A percentile compares a stretch with the other conserved stretches of the same genome.
These are phyloP conservation scores for Metschnikowia continentalis DNA, from an alignment of 805 yeast species.

Conservation along the genomic window DNA sequence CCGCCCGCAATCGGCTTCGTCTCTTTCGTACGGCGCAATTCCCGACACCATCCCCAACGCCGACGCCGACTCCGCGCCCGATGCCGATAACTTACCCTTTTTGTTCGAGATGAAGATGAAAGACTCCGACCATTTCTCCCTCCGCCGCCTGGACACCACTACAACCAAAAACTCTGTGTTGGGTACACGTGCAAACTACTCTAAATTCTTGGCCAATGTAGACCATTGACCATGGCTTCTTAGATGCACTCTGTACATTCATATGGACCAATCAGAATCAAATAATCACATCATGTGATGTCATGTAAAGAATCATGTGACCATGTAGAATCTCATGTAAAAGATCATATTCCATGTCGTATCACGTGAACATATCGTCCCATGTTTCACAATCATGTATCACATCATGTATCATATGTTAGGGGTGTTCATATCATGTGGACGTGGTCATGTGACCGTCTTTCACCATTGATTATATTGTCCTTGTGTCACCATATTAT, in stretches of 20 bases:
- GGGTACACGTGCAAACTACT: slow-evolving; percentile 38
- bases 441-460: too few relatives aligned
- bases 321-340: too few relatives aligned
- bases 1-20: not conserved
- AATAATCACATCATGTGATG: too few relatives aligned
- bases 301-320: too few relatives aligned
- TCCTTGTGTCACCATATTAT: too few relatives aligned
- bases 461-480: too few relatives aligned
- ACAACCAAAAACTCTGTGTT: slow-evolving; percentile 34
- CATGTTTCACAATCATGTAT: too few relatives aligned
- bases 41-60: too few relatives aligned
- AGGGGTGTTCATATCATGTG: too few relatives aligned
- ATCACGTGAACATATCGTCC: too few relatives aligned
- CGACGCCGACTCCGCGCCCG: not conserved
- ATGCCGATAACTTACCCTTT: slow-evolving; percentile 32
- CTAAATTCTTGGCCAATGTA: slow-evolving; percentile 34
- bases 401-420: too few relatives aligned
- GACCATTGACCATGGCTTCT: not conserved
- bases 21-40: not conserved
- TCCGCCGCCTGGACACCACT: slow-evolving; percentile 27
- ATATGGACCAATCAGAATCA: not conserved
- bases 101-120: slow-evolving; percentile 32
- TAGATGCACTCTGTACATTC: not conserved
- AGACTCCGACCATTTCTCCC: slow-evolving; percentile 7
- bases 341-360: too few relatives aligned